These are phyloP conservation scores for Penicillium sclerotigenum DNA, from an alignment of 2,329 filamentous ascomycete genomes.

Conservation along the genomic window DNA sequence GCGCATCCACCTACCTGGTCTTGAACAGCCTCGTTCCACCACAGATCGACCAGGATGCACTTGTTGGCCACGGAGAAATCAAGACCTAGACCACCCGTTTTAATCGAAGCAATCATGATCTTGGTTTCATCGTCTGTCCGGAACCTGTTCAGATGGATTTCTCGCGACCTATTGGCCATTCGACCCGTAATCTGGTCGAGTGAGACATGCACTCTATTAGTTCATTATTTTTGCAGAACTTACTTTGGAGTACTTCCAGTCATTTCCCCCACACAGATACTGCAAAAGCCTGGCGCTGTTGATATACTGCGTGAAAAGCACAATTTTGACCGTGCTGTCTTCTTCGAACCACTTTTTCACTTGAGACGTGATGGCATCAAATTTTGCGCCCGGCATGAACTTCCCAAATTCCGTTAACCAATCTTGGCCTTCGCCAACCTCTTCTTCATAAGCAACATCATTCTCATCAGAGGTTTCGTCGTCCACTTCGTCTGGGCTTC, in stretches of 20 bases:
- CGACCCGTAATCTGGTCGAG: slow-evolving; percentile 47
- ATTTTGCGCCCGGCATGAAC: background rate
- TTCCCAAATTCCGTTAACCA: background rate
- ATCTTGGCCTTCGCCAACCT: background rate
- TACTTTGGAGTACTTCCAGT: slow-evolving; percentile 42
- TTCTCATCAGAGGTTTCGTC: background rate
- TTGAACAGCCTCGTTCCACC: slow-evolving; percentile 62
- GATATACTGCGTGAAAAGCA: slow-evolving; percentile 1
- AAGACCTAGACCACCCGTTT: slow-evolving; percentile 56
- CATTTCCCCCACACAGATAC: slow-evolving; percentile 49
- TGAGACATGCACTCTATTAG: background rate
- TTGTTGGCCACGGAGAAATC: slow-evolving; percentile 61
- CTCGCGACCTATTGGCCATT: slow-evolving; percentile 45
- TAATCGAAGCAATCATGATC: slow-evolving; percentile 56
- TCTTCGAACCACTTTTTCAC: background rate
- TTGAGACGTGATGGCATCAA: background rate
- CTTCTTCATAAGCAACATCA: background rate
- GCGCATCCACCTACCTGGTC: slow-evolving; percentile 49
- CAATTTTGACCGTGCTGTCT: background rate
- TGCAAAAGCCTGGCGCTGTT: slow-evolving; percentile 52
- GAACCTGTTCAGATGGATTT: slow-evolving; percentile 50
- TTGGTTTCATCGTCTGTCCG: slow-evolving; percentile 35
- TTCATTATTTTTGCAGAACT: background rate
- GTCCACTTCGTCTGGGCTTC: background rate
- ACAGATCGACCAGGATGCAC: slow-evolving; percentile 55